phyloP scores from a whole-genome alignment of 495 filamentous ascomycete genomes.

The Darksidea phi region DNA sequence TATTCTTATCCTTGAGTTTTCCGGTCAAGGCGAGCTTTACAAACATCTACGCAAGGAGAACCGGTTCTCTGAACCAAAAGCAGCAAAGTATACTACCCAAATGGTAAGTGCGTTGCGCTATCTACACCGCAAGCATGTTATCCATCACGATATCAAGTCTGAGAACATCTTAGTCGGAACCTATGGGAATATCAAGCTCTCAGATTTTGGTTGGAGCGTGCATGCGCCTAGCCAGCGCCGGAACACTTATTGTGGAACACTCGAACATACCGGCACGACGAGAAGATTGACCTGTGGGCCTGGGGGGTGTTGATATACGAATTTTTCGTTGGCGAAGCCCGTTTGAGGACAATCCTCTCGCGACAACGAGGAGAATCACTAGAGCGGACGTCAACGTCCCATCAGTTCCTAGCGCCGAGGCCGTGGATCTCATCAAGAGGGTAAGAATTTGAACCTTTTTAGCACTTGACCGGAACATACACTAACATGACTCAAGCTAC shows the following conservation, averaged over 20 bases:
- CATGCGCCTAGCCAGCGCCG: too few species aligned
- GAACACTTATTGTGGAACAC: not conserved
- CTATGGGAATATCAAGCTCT: too few species aligned
- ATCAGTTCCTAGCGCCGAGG: not conserved
- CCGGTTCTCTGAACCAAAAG: not conserved
- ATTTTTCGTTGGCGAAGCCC: not conserved
- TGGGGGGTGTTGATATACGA: not conserved
- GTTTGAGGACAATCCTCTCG: not conserved
- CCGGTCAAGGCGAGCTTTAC: not conserved
- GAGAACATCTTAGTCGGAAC: too few species aligned
- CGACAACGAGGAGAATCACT: not conserved
- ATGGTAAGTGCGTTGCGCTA: too few species aligned
- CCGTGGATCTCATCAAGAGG: too few species aligned
- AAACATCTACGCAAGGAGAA: not conserved
- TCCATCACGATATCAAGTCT: too few species aligned
- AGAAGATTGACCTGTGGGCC: not conserved
- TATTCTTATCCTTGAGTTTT: not conserved
- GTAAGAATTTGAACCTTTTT: not conserved
- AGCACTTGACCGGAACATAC: not conserved
- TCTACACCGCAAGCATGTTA: too few species aligned
- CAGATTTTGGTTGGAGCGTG: too few species aligned
- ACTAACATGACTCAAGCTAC: slow-evolving; percentile 3
- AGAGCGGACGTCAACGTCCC: not conserved
- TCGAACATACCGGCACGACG: not conserved
- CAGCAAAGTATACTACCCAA: too few species aligned